Base-by-base conservation (phyloP, 1,139 yeast species). In the Wickerhamomyces sp. region DNA sequence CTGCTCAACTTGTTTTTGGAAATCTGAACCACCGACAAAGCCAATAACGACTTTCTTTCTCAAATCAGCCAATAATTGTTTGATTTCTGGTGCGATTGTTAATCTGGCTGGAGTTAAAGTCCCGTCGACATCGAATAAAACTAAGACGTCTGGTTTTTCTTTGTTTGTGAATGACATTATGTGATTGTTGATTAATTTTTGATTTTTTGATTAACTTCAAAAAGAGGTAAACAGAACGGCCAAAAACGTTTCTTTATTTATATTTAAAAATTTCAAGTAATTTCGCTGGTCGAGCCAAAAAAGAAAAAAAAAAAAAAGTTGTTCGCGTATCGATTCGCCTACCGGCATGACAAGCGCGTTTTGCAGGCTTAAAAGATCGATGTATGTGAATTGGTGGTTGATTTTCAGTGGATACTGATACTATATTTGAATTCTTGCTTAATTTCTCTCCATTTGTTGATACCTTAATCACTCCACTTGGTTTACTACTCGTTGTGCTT, bases 61-160 rank as follows among this genome's bases (percentile, higher is more conserved):
- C 66, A 94, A 79, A 59, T 83, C 79, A 51, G 69, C 68, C 61
- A 93, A 78, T 45, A 86, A 73, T 53, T 78, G 68, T 63, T 73
- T 79, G 84, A 93, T 86, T 69, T 90, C 96, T 46, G 81, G 85
- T 41, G 96, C 83, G 61, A 88, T 72, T 45, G 63, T 71, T 66
- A 87, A 81, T 75, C 99, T 87, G 50, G 99, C 98, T 56, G 98
- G 99, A 40, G 99, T 93, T 68, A 93, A 78, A 48, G 99, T 93
- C 57, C 98, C 99, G 66, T 93, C 99, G 57, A 93, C 99, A 64
- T 93, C 99, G 71, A 93, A 93, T 53, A 93, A 80, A 56, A 89
- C 95, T 61, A 85, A 58, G 41, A 64, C 62, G 33, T 68, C 69
- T 55, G 74, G 74, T 39, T 61, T 58, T 57, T 66, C 67, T 54